Conservation (phyloP, 306 rosid genomes). For the Dicorynia guianensis region DNA sequence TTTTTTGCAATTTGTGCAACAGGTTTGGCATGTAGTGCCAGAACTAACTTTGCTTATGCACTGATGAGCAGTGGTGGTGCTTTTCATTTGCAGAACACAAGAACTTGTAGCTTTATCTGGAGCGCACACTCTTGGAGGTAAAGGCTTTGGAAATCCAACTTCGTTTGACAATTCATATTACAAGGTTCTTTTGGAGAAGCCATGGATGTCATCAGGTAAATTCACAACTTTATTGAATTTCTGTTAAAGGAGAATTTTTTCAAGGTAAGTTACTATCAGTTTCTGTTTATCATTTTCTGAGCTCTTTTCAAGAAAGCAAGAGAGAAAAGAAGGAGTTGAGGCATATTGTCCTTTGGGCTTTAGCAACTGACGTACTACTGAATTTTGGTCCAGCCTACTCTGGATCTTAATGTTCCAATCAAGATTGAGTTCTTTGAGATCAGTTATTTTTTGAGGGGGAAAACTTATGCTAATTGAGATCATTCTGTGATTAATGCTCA, state of each 20-base stretch:
- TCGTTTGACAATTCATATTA: conserved; percentile 91
- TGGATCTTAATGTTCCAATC: conserved; percentile 33
- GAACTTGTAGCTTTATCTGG: conserved; percentile 96
- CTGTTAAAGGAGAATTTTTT: conserved; percentile 22
- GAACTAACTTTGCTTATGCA: conserved; percentile 18
- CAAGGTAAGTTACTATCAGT: background rate
- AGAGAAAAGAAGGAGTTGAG: conserved; percentile 25
- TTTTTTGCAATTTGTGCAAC: background rate
- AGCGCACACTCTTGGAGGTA: conserved; percentile 94
- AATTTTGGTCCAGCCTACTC: conserved; percentile 23
- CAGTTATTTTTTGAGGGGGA: background rate
- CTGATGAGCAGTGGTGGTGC: conserved; percentile 28
- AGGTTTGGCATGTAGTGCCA: conserved; percentile 7
- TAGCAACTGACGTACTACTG: conserved; percentile 5
- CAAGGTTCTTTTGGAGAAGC: conserved; percentile 84
- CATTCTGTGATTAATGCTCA: conserved; percentile 28
- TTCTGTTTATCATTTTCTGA: conserved; percentile 13
- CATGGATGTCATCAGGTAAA: conserved; percentile 76
- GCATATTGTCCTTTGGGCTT: background rate
- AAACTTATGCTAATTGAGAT: conserved; percentile 12
- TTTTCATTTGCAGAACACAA: conserved; percentile 69
- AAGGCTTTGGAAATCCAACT: conserved; percentile 89
- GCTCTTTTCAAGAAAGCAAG: conserved; percentile 7
- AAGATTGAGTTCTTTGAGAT: conserved; percentile 15
- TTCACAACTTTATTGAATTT: conserved; percentile 26